Evolutionary conservation across 2,329 filamentous ascomycete genomes (phyloP).

Genomic region (Botrytis cinerea): DNA sequence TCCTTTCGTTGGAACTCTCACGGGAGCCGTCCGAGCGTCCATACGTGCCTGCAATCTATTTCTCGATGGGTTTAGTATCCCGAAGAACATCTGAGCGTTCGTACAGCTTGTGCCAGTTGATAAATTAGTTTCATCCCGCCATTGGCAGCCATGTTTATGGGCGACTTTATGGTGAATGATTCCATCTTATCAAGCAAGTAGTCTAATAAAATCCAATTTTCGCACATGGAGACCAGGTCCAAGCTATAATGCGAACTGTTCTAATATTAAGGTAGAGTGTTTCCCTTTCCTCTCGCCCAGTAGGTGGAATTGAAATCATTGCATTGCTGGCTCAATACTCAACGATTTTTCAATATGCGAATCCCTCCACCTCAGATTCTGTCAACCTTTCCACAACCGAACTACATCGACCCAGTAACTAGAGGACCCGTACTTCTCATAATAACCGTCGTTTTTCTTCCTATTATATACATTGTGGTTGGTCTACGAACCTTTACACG

Average conservation of each 20-base stretch:
- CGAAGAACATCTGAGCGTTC: slow-evolving; percentile 17
- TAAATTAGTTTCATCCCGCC: background rate
- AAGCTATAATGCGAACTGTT: background rate
- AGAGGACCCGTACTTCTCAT: slow-evolving; percentile 48
- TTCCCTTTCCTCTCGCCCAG: background rate
- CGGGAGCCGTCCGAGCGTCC: background rate
- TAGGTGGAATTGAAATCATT: background rate
- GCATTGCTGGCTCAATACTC: slow-evolving; percentile 15
- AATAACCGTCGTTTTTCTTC: slow-evolving; percentile 45
- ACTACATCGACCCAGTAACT: slow-evolving; percentile 49
- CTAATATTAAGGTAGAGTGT: slow-evolving; percentile 16
- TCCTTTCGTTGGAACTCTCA: background rate
- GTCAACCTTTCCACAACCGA: slow-evolving; percentile 44
- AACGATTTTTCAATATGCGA: slow-evolving; percentile 20
- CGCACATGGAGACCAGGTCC: slow-evolving; percentile 3
- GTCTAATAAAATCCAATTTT: background rate
- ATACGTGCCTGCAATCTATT: background rate
- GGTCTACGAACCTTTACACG: slow-evolving; percentile 50
- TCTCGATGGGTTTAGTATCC: slow-evolving; percentile 4
- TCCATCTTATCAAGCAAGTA: background rate
- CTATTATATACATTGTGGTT: slow-evolving; percentile 46
- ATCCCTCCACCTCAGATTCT: slow-evolving; percentile 20
- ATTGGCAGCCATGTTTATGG: background rate
- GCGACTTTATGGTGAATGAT: background rate
- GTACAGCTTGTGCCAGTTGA: background rate